Evolutionary conservation across 2,329 filamentous ascomycete genomes (phyloP), one percentile per base, ranked within the genome.

Genomic region (Aureobasidium lini): DNA sequence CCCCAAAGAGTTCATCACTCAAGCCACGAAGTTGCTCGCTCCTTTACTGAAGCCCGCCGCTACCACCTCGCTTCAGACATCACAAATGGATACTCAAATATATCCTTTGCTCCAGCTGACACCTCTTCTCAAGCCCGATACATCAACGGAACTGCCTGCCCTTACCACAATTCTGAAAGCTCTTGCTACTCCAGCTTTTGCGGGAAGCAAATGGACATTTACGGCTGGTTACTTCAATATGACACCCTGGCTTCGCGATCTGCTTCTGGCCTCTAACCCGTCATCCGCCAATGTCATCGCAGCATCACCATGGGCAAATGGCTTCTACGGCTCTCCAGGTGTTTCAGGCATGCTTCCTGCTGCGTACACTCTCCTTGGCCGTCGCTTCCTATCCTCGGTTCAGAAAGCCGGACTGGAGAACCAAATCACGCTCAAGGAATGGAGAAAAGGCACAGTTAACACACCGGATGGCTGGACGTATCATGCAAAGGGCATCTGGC

Each of bases 181-280:
- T 1, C 80, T 96, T 3, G 80, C 86, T 0, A 75, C 73, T 0
- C 81, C 87, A 0, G 75, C 80, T 6, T 88, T 90, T 66, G 76
- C 79, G 9, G 81, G 83, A 36, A 89, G 88, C 0, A 87, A 84
- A 13, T 99, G 94, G 94, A 94, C 90, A 0, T 97, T 99, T 72
- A 97, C 94, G 0, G 94, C 94, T 0, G 94, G 94, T 56, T 99
- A 99, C 76, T 99, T 99, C 77, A 99, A 99, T 76, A 95, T 95
- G 59, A 91, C 91, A 6, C 88, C 91, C 0, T 85, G 86, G 4
- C 83, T 97, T 18, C 92, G 89, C 2, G 83, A 86, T 40, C 82
- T 96, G 0, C 79, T 99, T 0, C 84, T 99, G 34, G 79, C 81
- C 6, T 91, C 90, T 0, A 82, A 85, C 1, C 88, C 86, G 0